phyloP scores from a whole-genome alignment of 176 grass and related monocot genomes.

The bread wheat (Triticum aestivum) region IWGSC_CS_RefSeq_v2.1 NC_057796.1:465074813-465075312 shows the following conservation, averaged over 20 bases:
- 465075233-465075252: too few species aligned
- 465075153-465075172: too few species aligned
- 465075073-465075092: background rate
- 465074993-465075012: background rate
- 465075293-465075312: too few species aligned
- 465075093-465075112: too few species aligned
- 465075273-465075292: too few species aligned
- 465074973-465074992: background rate
- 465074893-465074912: background rate
- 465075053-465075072: background rate
- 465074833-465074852: conserved; percentile 1
- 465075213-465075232: too few species aligned
- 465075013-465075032: background rate
- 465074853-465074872: background rate
- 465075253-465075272: too few species aligned
- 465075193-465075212: too few species aligned
- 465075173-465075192: too few species aligned
- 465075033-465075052: background rate
- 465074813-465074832: background rate
- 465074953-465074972: background rate
- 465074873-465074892: background rate
- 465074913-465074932: background rate
- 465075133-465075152: too few species aligned
- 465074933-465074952: background rate
- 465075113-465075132: too few species aligned